Evolutionary conservation across 306 rosid species (phyloP).

Genomic region (Pterocarpus santalinus): DNA sequence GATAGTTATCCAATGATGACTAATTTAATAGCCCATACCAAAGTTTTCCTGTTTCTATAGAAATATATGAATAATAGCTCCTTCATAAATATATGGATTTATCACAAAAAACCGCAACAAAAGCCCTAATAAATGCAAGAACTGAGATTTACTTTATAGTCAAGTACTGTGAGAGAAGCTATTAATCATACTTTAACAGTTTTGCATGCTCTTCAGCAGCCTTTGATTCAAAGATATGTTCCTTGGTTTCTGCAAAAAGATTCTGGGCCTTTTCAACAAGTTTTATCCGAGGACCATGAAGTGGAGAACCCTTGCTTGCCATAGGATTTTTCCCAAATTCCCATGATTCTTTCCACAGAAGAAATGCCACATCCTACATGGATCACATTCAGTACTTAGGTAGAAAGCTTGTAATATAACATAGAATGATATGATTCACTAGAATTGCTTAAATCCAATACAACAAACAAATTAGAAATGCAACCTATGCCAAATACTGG

Average conservation of each 20-base stretch:
- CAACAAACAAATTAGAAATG: constrained; percentile 2
- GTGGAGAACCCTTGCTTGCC: constrained; percentile 98
- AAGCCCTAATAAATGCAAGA: constrained; percentile 36
- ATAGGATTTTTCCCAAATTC: constrained; percentile 85
- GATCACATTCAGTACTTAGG: constrained; percentile 37
- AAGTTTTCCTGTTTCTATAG: constrained; percentile 2
- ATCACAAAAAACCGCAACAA: constrained; percentile 34
- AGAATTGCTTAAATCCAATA: constrained; percentile 31
- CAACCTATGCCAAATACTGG: constrained; percentile 18
- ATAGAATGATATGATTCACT: constrained; percentile 30
- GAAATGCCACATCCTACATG: constrained; percentile 91
- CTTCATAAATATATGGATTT: constrained; percentile 12
- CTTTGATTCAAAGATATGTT: constrained; percentile 85
- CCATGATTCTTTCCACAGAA: constrained; percentile 98
- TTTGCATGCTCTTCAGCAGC: constrained; percentile 99
- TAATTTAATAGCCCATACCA: constrained; percentile 21
- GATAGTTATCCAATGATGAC: constrained; percentile 35
- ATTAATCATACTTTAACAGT: constrained; percentile 70
- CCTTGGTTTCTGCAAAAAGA: constrained; percentile 91
- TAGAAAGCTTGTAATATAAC: constrained; percentile 22
- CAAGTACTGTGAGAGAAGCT: background rate
- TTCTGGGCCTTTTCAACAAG: constrained; percentile 77
- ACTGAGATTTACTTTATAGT: constrained; percentile 17
- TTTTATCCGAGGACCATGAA: constrained; percentile 94
- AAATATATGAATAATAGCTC: constrained; percentile 31